Base-by-base conservation (phyloP, 2,329 filamentous ascomycete species). In the Herpotrichia juniperi region DNA sequence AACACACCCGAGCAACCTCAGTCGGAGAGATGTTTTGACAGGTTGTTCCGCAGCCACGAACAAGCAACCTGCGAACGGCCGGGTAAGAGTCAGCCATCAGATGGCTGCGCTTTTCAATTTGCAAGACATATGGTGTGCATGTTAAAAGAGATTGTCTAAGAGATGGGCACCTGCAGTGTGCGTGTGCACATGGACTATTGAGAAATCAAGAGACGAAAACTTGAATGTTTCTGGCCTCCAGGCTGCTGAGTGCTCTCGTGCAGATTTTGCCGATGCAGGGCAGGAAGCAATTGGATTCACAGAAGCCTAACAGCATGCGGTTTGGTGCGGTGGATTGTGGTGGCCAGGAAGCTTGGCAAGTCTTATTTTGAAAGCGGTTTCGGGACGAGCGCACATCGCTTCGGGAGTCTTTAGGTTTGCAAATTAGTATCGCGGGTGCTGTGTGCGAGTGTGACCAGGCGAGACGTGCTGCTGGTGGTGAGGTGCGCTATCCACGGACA, bases 311-410 rank as follows among this genome's bases (percentile, higher is more conserved):
- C 28, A 14, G 37, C 26, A 51, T 19, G 22, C 6, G 52, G 52
- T 24, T 48, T 44, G 42, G 48, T 25, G 42, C 43, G 37, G 43
- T 26, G 28, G 25, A 28, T 11, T 22, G 28, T 31, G 24, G 28
- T 44, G n/a, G 35, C 37, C 35, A 39, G 16, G 54, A 61, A 63
- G 64, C 65, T 68, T 69, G 66, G 64, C 63, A 47, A 55, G 44
- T 61, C 61, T 64, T 63, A 56, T 52, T 52, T 47, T 42, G 48
- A 6, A 28, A 55, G 58, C 43, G 42, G 40, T 39, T 39, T 51
- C 50, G 55, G 54, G 43, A 53, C 28, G 25, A 25, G 37, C 9
- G 25, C 19, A 40, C 19, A n/a, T 40, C 37, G 37, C 37, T 40
- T 51, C 54, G 54, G 53, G 30, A 51, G 48, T 24, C 25, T 31